phyloP scores from a whole-genome alignment of 257 asterid species.

The Ajuga chamaepitys region DNA sequence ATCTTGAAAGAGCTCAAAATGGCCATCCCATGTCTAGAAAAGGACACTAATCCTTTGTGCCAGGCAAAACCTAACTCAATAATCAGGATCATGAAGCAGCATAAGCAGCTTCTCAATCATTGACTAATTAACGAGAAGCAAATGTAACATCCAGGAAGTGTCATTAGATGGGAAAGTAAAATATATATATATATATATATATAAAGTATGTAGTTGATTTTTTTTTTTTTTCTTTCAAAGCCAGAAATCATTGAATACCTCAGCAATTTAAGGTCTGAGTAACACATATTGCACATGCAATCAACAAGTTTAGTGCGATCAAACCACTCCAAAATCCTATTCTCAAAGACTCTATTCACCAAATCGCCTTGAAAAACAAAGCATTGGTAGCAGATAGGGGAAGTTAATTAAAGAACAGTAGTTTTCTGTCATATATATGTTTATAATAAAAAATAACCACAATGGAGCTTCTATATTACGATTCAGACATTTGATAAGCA shows the following conservation, averaged over 20 bases:
- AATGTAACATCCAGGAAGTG: constrained; percentile 8
- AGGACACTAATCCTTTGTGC: constrained; percentile 80
- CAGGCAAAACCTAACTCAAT: constrained; percentile 77
- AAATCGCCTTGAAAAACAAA: constrained; percentile 68
- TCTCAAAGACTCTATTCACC: constrained; percentile 60
- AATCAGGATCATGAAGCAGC: constrained; percentile 91
- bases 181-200: constrained; percentile 1
- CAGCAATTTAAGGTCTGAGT: constrained; percentile 80
- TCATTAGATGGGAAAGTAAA: constrained; percentile 12
- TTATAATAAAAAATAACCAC: neutral
- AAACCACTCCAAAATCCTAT: constrained; percentile 57
- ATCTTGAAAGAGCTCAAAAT: constrained; percentile 87
- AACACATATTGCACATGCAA: constrained; percentile 72
- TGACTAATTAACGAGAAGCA: constrained; percentile 33
- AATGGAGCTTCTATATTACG: neutral
- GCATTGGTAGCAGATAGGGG: constrained; percentile 43
- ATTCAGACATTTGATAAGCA: neutral
- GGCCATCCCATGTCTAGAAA: constrained; percentile 98
- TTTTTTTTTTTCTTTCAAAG: neutral
- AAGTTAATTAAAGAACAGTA: constrained; percentile 18
- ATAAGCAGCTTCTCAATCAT: constrained; percentile 75
- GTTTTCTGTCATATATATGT: constrained; percentile 5
- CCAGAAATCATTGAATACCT: constrained; percentile 42
- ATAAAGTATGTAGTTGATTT: too few relatives aligned
- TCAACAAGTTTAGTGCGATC: constrained; percentile 77